Evolutionary conservation across 768 basidiomycete species (phyloP), one percentile per base, ranked within the genome.

Genomic region (Tubosaeta brunneosetosa): DNA sequence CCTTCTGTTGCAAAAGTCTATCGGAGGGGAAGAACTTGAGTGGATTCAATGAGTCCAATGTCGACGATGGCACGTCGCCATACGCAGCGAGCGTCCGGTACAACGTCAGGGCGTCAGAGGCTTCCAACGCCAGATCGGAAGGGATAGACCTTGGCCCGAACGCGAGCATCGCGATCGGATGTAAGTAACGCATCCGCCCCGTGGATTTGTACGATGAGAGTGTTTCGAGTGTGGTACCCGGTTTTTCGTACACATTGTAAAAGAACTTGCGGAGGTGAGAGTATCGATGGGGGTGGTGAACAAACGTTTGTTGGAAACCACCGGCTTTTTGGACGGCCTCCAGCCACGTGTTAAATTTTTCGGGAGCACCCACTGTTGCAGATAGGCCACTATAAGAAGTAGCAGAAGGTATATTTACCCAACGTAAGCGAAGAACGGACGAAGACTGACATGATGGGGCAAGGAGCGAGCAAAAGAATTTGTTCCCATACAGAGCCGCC

Each of bases 401-500:
- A 22, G 22, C 12, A 31, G 19, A 41, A 12, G 40, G 41, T 16
- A 42, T 19, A 9, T n/a, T 36, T 32, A 47, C n/a, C 12, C 36
- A 17, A 51, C 10, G 19, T 5, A 13, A 3, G 34, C 2, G n/a
- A 36, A 7, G 8, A 46, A 45, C 38, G 25, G 2, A n/a, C 33
- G 55, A 25, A 45, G 42, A 69, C 79, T 36, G 36, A 86, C 85
- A 88, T 86, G 55, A 88, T 74, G 1, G 86, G 86, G 57, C 84
- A 86, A 17, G 84, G 84, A 9, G 85, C 80, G 13, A 88, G 68
- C 6, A 88, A 66, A 8, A 88, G 71, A n/a, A 86, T 82, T 59
- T 87, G 83, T 58, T 88, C 85, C 86, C 86, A 88, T 2, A 86
- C 80, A 1, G 81, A 72, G 2, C 86, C 86, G 1, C 81, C 83